A percentile compares a stretch with the other conserved stretches of the same genome.
phyloP scores from a whole-genome alignment of 2,329 filamentous ascomycete species.

The Phoma sp. region DNA sequence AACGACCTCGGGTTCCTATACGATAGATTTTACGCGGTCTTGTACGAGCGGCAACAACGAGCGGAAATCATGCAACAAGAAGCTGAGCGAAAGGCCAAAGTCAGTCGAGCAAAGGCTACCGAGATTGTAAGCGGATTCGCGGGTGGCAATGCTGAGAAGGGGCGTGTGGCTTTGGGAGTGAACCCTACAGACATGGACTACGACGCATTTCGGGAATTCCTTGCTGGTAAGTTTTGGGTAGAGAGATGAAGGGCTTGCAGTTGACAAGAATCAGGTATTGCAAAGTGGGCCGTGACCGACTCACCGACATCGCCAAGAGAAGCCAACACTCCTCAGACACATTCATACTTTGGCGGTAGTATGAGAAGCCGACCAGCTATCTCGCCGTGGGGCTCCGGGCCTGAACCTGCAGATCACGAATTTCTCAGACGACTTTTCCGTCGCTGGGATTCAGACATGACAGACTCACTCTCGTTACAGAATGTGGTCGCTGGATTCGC shows the following conservation, averaged over 20 bases:
- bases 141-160: conserved; percentile 71
- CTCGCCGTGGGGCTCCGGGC: conserved; percentile 64
- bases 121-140: conserved; percentile 57
- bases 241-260: background rate
- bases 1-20: conserved; percentile 91
- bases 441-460: conserved; percentile 83
- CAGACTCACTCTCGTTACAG: conserved; percentile 80
- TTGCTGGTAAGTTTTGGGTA: conserved; percentile 61
- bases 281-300: conserved; percentile 93
- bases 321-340: conserved; percentile 56
- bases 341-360: conserved; percentile 62
- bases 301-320: conserved; percentile 69
- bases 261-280: conserved; percentile 62
- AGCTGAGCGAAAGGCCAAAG: conserved; percentile 71
- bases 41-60: conserved; percentile 91
- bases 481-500: conserved; percentile 92
- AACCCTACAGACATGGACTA: conserved; percentile 97
- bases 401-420: conserved; percentile 87
- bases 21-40: conserved; percentile 87
- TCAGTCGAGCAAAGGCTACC: conserved; percentile 61
- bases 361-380: conserved; percentile 50
- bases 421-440: conserved; percentile 88
- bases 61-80: conserved; percentile 71
- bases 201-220: conserved; percentile 91
- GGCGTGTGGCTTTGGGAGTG: conserved; percentile 83